Conservation (phyloP, 768 basidiomycete species). For the Amanita polypyramis region DNA sequence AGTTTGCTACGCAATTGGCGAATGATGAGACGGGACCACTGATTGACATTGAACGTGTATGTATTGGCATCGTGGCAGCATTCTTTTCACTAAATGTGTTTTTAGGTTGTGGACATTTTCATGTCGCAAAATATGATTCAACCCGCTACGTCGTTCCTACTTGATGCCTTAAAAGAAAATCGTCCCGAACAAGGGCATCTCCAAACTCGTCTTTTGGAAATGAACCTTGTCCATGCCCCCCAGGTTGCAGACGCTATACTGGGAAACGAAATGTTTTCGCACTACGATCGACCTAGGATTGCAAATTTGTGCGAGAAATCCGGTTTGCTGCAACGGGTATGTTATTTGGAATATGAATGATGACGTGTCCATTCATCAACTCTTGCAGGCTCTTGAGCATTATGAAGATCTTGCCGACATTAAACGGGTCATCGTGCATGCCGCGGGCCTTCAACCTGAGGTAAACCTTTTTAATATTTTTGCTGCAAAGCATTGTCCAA, state of each 20-base stretch:
- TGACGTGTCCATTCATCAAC: constrained; percentile 8
- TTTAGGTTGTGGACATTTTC: constrained; percentile 92
- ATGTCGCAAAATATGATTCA: constrained; percentile 99
- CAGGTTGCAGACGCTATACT: constrained; percentile 99
- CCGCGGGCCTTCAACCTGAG: constrained; percentile 73
- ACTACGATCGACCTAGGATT: constrained; percentile 93
- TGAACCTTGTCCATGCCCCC: constrained; percentile 95
- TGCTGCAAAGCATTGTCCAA: constrained; percentile 2
- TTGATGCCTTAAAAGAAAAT: constrained; percentile 98
- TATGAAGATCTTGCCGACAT: constrained; percentile 98
- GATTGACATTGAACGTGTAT: constrained; percentile 85
- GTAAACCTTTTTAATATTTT: constrained; percentile 28
- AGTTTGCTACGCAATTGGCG: constrained; percentile 90
- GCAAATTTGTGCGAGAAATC: constrained; percentile 99
- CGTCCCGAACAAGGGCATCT: constrained; percentile 93
- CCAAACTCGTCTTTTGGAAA: constrained; percentile 93
- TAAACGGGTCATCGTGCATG: constrained; percentile 95
- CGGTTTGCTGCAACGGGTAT: constrained; percentile 83
- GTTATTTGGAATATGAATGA: constrained; percentile 15
- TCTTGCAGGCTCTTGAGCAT: constrained; percentile 86
- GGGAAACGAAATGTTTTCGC: constrained; percentile 96
- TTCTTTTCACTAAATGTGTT: constrained; percentile 4
- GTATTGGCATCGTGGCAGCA: background rate
- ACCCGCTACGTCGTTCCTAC: constrained; percentile 93
- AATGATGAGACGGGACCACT: constrained; percentile 91